Percentiles rank a stretch among this genome's conserved stretches.
Conservation (phyloP, 441 rosid species). For the Theobroma grandiflorum region DNA sequence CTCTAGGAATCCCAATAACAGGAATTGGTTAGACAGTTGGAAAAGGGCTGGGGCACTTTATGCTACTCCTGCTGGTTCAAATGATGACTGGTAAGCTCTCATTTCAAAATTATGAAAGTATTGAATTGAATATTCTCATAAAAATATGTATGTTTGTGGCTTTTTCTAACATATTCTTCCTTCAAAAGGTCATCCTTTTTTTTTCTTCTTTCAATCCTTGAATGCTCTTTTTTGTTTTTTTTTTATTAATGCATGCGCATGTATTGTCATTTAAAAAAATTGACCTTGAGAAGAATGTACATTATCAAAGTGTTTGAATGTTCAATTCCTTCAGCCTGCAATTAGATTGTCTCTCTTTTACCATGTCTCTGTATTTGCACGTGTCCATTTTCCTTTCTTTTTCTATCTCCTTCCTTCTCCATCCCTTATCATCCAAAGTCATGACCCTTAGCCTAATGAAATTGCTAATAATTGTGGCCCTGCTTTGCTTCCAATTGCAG, state of each 20-base stretch:
- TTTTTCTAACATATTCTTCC: constrained; percentile 5
- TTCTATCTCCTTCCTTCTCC: not conserved
- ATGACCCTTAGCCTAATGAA: not conserved
- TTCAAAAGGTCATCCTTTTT: constrained; percentile 14
- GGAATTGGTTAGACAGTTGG: constrained; percentile 73
- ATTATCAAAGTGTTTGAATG: not conserved
- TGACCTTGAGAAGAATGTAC: not conserved
- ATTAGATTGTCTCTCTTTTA: not conserved
- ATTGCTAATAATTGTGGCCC: not conserved
- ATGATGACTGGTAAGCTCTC: constrained; percentile 86
- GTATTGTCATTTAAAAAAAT: not conserved
- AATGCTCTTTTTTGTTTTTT: not conserved
- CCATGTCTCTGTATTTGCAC: not conserved
- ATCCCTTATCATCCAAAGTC: not conserved
- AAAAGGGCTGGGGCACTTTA: constrained; percentile 77
- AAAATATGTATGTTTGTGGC: not conserved
- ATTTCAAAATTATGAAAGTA: not conserved
- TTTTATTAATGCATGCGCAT: not conserved
- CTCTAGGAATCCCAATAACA: constrained; percentile 65
- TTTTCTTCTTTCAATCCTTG: not conserved
- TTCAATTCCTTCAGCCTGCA: not conserved
- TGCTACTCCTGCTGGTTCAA: constrained; percentile 86
- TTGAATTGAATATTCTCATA: not conserved
- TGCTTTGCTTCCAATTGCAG: not conserved
- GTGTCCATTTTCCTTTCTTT: not conserved